Conservation (phyloP, 2,329 filamentous ascomycete species). For the Colletotrichum cordylinicola region DNA sequence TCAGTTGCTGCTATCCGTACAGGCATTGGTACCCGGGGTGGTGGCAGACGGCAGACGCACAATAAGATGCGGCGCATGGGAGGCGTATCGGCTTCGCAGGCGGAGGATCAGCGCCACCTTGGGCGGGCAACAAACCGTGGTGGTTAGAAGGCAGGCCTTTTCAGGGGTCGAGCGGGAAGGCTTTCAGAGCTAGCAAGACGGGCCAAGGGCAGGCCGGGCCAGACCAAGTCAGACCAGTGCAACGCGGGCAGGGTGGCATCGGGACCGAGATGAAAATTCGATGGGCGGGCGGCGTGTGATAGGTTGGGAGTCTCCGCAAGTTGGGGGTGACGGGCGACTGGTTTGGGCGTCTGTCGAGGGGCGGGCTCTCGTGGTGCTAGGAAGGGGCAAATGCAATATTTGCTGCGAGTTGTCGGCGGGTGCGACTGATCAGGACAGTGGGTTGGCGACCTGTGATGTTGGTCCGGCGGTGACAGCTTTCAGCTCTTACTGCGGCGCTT, state of each 20-base stretch:
- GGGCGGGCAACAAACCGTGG: slow-evolving; percentile 8
- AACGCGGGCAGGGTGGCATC: neutral
- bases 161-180: slow-evolving; percentile 22
- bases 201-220: neutral
- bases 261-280: neutral
- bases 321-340: neutral
- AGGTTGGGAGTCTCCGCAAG: neutral
- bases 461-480: neutral
- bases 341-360: neutral
- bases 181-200: slow-evolving; percentile 4
- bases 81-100: slow-evolving; percentile 20
- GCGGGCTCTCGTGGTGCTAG: neutral
- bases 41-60: slow-evolving; percentile 11
- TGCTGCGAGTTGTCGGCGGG: slow-evolving; percentile 19
- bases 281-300: neutral
- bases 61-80: slow-evolving; percentile 24
- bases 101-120: slow-evolving; percentile 17
- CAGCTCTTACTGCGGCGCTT: slow-evolving; percentile 12
- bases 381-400: slow-evolving; percentile 15
- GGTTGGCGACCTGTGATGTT: neutral
- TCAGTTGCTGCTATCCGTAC: neutral
- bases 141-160: neutral
- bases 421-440: slow-evolving; percentile 13
- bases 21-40: neutral
- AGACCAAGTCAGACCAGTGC: neutral